phyloP scores from a whole-genome alignment of 2,329 filamentous ascomycete species.

The Colletotrichum sp. region DNA sequence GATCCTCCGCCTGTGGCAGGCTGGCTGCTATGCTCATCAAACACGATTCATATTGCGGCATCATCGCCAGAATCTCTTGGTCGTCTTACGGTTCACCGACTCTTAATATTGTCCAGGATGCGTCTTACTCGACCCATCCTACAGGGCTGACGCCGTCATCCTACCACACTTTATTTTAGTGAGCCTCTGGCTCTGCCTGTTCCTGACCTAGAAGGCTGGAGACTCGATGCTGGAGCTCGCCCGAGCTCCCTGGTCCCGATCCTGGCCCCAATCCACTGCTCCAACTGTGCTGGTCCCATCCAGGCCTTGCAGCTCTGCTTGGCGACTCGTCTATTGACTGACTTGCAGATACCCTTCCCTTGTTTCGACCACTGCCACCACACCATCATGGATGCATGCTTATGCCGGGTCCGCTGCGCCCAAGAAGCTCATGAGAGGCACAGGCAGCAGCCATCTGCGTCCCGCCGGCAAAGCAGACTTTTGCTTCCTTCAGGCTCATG shows the following conservation, averaged over 20 bases:
- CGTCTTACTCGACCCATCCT: background rate
- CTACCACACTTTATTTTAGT: background rate
- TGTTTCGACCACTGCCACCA: constrained; percentile 19
- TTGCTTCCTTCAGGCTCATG: background rate
- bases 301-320: constrained; percentile 8
- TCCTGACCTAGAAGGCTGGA: background rate
- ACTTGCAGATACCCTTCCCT: constrained; percentile 14
- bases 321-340: constrained; percentile 19
- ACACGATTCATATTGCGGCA: background rate
- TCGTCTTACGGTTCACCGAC: background rate
- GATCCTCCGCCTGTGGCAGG: background rate
- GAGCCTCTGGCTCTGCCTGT: background rate
- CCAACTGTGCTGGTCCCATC: constrained; percentile 15
- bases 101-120: background rate
- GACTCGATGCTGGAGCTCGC: background rate
- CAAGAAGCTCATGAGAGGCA: background rate
- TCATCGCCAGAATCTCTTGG: background rate
- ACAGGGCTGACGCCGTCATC: constrained; percentile 12
- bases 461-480: background rate
- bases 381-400: constrained; percentile 14
- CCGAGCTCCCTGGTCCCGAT: background rate
- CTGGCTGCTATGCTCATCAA: background rate
- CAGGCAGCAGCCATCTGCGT: background rate
- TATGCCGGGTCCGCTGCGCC: background rate
- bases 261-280: background rate